Evolutionary conservation across 2,329 filamentous ascomycete species (phyloP), one percentile per base, ranked within the genome.

Genomic region (Neonectria ditissima): DNA sequence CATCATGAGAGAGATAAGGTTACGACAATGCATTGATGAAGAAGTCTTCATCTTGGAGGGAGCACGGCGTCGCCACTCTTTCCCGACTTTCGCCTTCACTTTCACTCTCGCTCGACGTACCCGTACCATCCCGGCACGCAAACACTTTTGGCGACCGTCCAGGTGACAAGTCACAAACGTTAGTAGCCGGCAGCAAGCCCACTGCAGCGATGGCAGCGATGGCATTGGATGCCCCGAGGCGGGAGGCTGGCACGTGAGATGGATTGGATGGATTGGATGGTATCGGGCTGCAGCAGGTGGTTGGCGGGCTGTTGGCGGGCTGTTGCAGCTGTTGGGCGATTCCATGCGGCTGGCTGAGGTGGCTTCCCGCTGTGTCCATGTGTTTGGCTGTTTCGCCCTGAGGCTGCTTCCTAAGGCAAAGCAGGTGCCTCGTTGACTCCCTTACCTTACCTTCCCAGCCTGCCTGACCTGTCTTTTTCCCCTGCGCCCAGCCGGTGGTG

Each of bases 361-460:
- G 34, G 37, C 47, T 50, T 28, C n/a, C 30, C 47, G 28, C 13
- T 14, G 28, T 18, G 5, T 32, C 13, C 8, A n/a, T 18, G 5
- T 32, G 28, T n/a, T 8, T 30, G 26, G 45, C 44, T 48, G 24
- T 32, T 50, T 50, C 26, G 28, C 47, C 47, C 47, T 50, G 47
- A 50, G 47, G 47, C 28, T 47, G 44, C 44, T 32, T 14, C 47
- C 7, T 20, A 28, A n/a, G 48, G 48, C 14, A 24, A 34, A 18
- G 28, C 28, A 52, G 28, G 16, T n/a, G 18, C 50, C 30, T 34
- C 10, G 18, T 37, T 37, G 34, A 37, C n/a, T 52, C 11, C 48
- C 48, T 22, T 34, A 39, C 50, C 48, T 22, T 34, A 39, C 50
- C 13, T 26, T 26, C 4, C 24, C 13, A 37, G 24, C 50, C 30